Percentiles rank a stretch among this genome's conserved stretches.
Conservation (phyloP, 2,329 filamentous ascomycete genomes). For the Pezicula neosporulosa region DNA sequence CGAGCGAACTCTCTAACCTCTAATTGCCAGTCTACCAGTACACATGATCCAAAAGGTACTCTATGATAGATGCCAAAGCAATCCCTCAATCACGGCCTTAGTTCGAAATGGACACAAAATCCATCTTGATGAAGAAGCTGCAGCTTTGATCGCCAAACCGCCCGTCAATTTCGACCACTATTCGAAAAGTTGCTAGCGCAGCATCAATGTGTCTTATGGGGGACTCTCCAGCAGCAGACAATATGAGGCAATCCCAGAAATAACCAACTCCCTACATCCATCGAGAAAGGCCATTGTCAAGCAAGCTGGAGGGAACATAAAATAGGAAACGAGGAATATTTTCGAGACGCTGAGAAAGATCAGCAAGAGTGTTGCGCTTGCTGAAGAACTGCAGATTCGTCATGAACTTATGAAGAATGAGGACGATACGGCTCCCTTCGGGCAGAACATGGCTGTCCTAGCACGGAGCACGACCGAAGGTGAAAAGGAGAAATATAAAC, state of each 20-base stretch:
- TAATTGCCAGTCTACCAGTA: conserved; percentile 5
- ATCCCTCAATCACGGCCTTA: not conserved
- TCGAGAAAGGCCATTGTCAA: conserved; percentile 8
- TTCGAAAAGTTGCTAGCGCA: conserved; percentile 9
- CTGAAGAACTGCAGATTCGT: conserved; percentile 2
- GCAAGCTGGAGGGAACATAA: conserved; percentile 5
- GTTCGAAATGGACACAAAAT: conserved; percentile 5
- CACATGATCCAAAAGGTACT: conserved; percentile 4
- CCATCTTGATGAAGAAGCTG: conserved; percentile 5
- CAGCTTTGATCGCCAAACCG: conserved; percentile 5
- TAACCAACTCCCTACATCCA: conserved; percentile 1
- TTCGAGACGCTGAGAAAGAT: conserved; percentile 13
- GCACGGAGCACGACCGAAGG: not conserved
- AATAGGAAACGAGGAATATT: conserved; percentile 13
- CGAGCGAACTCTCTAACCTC: not conserved
- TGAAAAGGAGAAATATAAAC: conserved; percentile 8
- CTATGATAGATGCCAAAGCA: conserved; percentile 4
- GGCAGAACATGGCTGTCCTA: conserved; percentile 6
- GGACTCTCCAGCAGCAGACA: conserved; percentile 5
- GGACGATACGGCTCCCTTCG: conserved; percentile 2
- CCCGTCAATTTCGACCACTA: conserved; percentile 10
- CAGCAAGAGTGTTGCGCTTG: conserved; percentile 13
- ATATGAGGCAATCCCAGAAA: conserved; percentile 6
- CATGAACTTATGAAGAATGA: conserved; percentile 5
- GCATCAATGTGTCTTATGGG: conserved; percentile 8